phyloP scores from a whole-genome alignment of 1,284 basidiomycete species.

The Salmacisia buchloeana region DNA sequence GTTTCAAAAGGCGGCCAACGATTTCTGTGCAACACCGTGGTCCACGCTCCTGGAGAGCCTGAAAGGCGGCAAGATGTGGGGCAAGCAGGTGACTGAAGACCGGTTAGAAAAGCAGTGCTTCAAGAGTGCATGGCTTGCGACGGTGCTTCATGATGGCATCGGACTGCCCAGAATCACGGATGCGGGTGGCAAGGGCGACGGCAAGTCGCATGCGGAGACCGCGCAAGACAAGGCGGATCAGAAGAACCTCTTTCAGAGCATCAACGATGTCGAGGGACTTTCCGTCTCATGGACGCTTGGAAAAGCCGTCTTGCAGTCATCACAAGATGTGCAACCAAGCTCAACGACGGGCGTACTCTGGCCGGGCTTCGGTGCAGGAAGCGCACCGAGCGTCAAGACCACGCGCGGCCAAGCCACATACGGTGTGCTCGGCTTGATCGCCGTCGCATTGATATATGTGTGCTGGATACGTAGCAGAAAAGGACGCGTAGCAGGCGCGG shows the following conservation, averaged over 20 bases:
- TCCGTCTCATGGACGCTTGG: slow-evolving; percentile 96
- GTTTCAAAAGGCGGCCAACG: slow-evolving; percentile 84
- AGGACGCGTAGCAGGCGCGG: background rate
- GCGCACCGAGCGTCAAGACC: slow-evolving; percentile 3
- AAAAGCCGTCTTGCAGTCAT: slow-evolving; percentile 95
- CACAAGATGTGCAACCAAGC: slow-evolving; percentile 54
- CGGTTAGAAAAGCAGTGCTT: slow-evolving; percentile 96
- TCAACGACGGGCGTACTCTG: background rate
- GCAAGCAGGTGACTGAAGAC: slow-evolving; percentile 64
- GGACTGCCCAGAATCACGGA: slow-evolving; percentile 87
- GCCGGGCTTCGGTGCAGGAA: background rate
- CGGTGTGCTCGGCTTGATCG: slow-evolving; percentile 17
- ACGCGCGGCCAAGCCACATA: background rate
- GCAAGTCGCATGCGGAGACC: slow-evolving; percentile 34
- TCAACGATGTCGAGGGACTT: slow-evolving; percentile 84
- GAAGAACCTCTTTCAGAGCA: slow-evolving; percentile 69
- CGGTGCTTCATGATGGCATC: slow-evolving; percentile 91
- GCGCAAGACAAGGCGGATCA: slow-evolving; percentile 38
- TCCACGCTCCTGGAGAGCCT: slow-evolving; percentile 66
- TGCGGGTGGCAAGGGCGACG: slow-evolving; percentile 50
- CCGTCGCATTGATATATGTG: slow-evolving; percentile 25
- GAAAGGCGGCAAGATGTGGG: slow-evolving; percentile 60
- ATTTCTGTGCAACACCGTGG: slow-evolving; percentile 82
- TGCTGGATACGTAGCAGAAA: slow-evolving; percentile 13
- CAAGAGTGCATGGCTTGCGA: slow-evolving; percentile 97